Conservation (phyloP, 2,329 filamentous ascomycete genomes). For the Aspergillus niger region DNA sequence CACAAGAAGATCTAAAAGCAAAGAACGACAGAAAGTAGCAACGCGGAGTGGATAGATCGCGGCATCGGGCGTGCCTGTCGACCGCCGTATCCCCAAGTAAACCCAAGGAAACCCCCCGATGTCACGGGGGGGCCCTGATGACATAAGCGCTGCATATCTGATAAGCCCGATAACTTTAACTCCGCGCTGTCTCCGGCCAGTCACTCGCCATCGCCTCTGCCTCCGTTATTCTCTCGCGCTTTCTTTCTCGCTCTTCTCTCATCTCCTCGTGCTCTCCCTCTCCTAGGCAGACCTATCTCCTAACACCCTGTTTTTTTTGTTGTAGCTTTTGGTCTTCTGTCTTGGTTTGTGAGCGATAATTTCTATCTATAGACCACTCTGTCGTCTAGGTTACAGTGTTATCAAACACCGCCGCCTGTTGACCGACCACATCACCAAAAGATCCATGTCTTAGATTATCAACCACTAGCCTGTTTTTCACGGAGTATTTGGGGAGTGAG, state of each 20-base stretch:
- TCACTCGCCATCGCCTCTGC: background rate
- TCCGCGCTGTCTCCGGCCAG: conserved; percentile 6
- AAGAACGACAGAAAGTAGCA: background rate
- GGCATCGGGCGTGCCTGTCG: background rate
- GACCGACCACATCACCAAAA: background rate
- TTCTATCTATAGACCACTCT: background rate
- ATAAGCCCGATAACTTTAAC: conserved; percentile 8
- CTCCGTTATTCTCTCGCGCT: no score
- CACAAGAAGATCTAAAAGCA: background rate
- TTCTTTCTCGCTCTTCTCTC: background rate
- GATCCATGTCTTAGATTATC: background rate
- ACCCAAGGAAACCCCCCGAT: background rate
- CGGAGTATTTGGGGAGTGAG: background rate
- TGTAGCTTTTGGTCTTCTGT: background rate
- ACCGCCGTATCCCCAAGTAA: background rate
- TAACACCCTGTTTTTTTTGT: no score
- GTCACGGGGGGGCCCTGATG: background rate
- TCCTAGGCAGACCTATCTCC: background rate
- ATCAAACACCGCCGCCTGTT: background rate
- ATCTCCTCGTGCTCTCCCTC: background rate
- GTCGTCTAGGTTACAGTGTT: background rate
- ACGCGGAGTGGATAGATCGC: background rate
- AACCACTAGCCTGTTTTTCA: background rate
- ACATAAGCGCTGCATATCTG: background rate
- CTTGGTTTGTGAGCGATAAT: background rate